A percentile compares a stretch with the other conserved stretches of the same genome.
Evolutionary conservation across 2,329 filamentous ascomycete species (phyloP).

Genomic region (Talaromyces sp.): DNA sequence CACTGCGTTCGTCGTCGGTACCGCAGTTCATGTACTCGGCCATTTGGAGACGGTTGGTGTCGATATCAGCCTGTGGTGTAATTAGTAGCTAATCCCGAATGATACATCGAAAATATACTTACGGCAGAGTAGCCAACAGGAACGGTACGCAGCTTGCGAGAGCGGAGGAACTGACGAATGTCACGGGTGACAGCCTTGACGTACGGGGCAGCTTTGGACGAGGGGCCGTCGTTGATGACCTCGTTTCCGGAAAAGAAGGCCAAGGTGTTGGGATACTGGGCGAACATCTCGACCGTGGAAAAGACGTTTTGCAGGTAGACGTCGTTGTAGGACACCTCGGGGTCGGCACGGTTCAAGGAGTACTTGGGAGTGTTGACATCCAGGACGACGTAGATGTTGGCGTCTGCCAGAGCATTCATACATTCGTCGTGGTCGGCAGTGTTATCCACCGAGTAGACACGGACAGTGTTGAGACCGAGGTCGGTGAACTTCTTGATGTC

Average conservation of each 20-base stretch:
- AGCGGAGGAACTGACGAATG: slow-evolving; percentile 65
- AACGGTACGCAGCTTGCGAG: slow-evolving; percentile 58
- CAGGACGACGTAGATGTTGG: slow-evolving; percentile 86
- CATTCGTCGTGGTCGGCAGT: slow-evolving; percentile 73
- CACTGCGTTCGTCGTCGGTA: slow-evolving; percentile 72
- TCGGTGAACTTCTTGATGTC: slow-evolving; percentile 79
- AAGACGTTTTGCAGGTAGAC: slow-evolving; percentile 83
- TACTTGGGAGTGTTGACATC: slow-evolving; percentile 90
- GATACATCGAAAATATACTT: slow-evolving; percentile 12
- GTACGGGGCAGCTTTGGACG: slow-evolving; percentile 64
- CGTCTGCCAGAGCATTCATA: slow-evolving; percentile 75
- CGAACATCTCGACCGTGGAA: slow-evolving; percentile 80
- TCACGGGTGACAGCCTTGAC: slow-evolving; percentile 77
- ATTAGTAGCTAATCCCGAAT: background rate
- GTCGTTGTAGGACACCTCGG: slow-evolving; percentile 77
- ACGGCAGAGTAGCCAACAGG: slow-evolving; percentile 68
- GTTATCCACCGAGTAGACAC: slow-evolving; percentile 92
- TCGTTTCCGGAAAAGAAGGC: slow-evolving; percentile 83
- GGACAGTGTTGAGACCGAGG: slow-evolving; percentile 83
- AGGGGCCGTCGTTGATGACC: slow-evolving; percentile 67
- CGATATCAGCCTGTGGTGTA: slow-evolving; percentile 62
- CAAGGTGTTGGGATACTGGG: slow-evolving; percentile 78
- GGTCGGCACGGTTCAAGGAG: slow-evolving; percentile 74
- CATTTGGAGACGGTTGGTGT: slow-evolving; percentile 79
- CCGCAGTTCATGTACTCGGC: slow-evolving; percentile 94